Evolutionary conservation across 768 basidiomycete genomes (phyloP), one percentile per base, ranked within the genome.

Genomic region (Candolleomyces eurysporus): DNA sequence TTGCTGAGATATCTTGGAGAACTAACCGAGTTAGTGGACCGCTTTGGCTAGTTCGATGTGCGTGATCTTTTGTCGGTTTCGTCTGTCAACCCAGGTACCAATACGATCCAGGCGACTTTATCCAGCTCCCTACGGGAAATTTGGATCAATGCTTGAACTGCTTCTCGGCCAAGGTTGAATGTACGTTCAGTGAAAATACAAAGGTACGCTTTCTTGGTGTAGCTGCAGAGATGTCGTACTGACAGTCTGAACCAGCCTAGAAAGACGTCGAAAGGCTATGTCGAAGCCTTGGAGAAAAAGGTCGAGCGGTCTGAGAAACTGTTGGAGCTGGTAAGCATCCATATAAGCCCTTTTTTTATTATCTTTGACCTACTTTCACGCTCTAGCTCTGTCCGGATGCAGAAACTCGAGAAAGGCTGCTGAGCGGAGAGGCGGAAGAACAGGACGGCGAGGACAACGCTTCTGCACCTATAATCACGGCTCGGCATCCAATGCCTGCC

Each of bases 171-270:
- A 82, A 78, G 64, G 79, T 80, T 36, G 83, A 86, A 8, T 91
- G 89, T 72, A 88, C 84, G 0, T 90, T 90, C 69, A 75, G 85
- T 49, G 86, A 88, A 69, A 81, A 84, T 1, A 85, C 84, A 22
- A 88, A 87, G 81, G 87, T 87, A 62, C 40, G 48, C 16, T 39
- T 55, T 53, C 26, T 42, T 2, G 40, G 30, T 51, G 17, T 40
- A 77, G 67, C 67, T 55, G n/a, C 48, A 22, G 45, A 16, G 17
- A 31, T 6, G 56, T 58, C 14, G 16, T 30, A 45, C 13, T 36
- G 45, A 51, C 51, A 19, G 5, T 40, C 21, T 48, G 45, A 61
- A 46, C 7, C 17, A 19, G 2, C 11, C 36, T 7, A 36, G 36
- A 36, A 36, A 36, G 36, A 36, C 36, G 36, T 36, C 46, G 40